Conservation (phyloP, 352 stramenopile genomes). For the Pythium sukuiense region DNA sequence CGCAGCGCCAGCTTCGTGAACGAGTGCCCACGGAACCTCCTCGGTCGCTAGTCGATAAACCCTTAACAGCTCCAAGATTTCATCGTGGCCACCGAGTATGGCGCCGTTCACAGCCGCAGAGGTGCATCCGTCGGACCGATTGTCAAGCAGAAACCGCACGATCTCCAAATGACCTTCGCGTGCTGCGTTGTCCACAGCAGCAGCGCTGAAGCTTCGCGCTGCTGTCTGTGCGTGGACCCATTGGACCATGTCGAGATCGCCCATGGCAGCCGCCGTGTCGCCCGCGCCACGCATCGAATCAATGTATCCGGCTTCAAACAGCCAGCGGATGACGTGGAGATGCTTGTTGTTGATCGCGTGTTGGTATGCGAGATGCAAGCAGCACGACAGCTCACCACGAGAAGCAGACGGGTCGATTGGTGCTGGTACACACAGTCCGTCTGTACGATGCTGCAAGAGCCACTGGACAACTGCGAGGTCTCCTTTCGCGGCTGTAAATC, state of each 20-base stretch:
- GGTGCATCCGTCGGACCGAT: conserved; percentile 17
- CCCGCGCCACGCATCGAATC: conserved; percentile 12
- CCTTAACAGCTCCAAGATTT: conserved; percentile 13
- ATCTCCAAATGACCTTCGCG: conserved; percentile 9
- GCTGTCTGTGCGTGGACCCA: conserved; percentile 13
- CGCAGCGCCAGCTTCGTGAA: conserved; percentile 14
- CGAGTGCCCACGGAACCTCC: conserved; percentile 23
- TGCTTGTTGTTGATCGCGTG: conserved; percentile 25
- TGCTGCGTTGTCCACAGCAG: conserved; percentile 14
- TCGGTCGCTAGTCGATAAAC: conserved; percentile 8
- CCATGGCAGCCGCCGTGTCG: conserved; percentile 9
- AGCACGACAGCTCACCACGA: conserved; percentile 3
- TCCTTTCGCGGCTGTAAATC: conserved; percentile 6
- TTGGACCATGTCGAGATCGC: conserved; percentile 19
- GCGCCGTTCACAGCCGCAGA: conserved; percentile 20
- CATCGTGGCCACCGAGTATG: conserved; percentile 18
- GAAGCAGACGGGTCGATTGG: background rate
- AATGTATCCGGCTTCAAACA: conserved; percentile 24
- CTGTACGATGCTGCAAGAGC: conserved; percentile 16
- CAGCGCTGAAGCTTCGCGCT: background rate
- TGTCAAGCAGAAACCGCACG: conserved; percentile 22
- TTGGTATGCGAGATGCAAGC: conserved; percentile 18
- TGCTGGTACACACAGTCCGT: conserved; percentile 16
- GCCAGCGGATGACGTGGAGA: conserved; percentile 22
- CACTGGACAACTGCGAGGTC: conserved; percentile 17